phyloP scores from a whole-genome alignment of 345 rosid species.

The Lepidium africanum region DNA sequence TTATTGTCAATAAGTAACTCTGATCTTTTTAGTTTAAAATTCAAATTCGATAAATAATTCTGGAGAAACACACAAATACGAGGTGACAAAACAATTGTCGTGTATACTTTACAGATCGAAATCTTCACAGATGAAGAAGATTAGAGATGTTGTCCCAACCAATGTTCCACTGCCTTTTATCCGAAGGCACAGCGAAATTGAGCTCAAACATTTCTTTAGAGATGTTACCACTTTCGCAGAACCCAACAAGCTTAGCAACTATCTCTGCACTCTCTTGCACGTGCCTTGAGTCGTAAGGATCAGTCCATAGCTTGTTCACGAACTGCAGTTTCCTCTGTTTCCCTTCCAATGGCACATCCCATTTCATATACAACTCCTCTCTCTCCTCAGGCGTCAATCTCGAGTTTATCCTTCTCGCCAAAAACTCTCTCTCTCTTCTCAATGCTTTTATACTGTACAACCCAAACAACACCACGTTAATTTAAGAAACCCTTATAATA shows the following conservation, averaged over 20 bases:
- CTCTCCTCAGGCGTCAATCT: constrained; percentile 75
- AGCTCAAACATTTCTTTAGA: constrained; percentile 99
- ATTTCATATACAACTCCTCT: constrained; percentile 67
- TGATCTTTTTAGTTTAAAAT: not conserved
- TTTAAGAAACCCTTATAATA: not conserved
- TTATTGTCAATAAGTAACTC: not conserved
- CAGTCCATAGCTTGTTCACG: constrained; percentile 90
- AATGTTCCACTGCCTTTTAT: constrained; percentile 80
- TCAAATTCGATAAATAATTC: not conserved
- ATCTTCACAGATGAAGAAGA: constrained; percentile 58
- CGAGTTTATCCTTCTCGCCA: constrained; percentile 75
- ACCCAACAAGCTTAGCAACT: constrained; percentile 92
- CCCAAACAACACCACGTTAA: not conserved
- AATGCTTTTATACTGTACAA: constrained; percentile 63
- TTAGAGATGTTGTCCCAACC: constrained; percentile 93
- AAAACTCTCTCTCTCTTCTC: constrained; percentile 86
- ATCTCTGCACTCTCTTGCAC: constrained; percentile 92
- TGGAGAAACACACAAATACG: not conserved
- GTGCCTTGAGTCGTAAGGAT: constrained; percentile 81
- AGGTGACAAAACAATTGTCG: not conserved
- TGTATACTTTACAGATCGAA: constrained; percentile 1
- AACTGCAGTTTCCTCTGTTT: constrained; percentile 93
- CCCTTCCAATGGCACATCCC: constrained; percentile 94
- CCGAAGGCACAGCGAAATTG: constrained; percentile 79
- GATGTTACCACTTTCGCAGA: constrained; percentile 75